Evolutionary conservation across 83 land plant genomes (phyloP).

Genomic region (Thuja plicata): DNA sequence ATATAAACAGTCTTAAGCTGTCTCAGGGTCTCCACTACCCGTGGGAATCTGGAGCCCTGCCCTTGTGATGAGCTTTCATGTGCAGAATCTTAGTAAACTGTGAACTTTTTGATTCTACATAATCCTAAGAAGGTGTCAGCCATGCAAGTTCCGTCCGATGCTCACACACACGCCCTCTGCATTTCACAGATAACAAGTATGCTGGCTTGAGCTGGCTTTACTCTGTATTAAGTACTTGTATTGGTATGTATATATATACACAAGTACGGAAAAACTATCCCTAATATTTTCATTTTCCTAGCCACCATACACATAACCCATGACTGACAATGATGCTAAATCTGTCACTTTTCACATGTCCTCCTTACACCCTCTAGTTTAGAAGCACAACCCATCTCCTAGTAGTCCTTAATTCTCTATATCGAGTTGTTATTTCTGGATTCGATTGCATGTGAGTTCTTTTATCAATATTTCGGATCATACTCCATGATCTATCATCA

Average conservation of each 20-base stretch:
- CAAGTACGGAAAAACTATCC: not conserved
- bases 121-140: not conserved
- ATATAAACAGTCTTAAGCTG: not conserved
- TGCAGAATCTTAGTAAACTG: not conserved
- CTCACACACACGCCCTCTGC: not conserved
- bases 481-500: too few species aligned
- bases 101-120: not conserved
- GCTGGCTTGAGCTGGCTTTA: not conserved
- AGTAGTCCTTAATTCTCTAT: too few species aligned
- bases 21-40: not conserved
- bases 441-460: too few species aligned
- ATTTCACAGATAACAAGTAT: not conserved
- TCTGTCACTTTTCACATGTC: not conserved
- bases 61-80: not conserved
- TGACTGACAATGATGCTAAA: not conserved
- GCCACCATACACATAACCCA: not conserved
- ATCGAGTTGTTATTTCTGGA: too few species aligned
- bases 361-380: not conserved
- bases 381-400: not conserved
- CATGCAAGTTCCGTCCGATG: not conserved
- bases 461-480: too few species aligned
- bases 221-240: not conserved
- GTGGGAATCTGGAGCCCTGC: constrained; percentile 1
- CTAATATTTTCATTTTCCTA: not conserved
- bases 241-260: not conserved